These are phyloP conservation scores for Ascochyta koolunga DNA, from an alignment of 2,329 filamentous ascomycete species.

Conservation along the genomic window DNA sequence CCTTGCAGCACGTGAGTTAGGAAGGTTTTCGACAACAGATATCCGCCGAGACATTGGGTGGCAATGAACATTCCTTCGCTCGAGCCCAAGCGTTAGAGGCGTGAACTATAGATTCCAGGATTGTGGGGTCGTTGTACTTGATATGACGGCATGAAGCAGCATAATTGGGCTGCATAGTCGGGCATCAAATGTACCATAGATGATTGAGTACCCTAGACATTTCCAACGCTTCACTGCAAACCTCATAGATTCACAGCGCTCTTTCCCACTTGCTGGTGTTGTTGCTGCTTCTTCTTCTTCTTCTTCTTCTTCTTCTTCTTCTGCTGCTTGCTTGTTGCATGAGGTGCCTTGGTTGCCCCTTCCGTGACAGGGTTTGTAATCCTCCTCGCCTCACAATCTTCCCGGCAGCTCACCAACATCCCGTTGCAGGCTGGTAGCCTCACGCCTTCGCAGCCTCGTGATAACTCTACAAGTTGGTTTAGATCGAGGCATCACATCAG, in stretches of 20 bases:
- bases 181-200: constrained; percentile 34
- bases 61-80: constrained; percentile 17
- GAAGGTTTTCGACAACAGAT: constrained; percentile 16
- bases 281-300: too few species aligned
- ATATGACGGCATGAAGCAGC: constrained; percentile 13
- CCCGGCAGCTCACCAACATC: not conserved
- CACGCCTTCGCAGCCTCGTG: not conserved
- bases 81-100: constrained; percentile 24
- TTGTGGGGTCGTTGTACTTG: constrained; percentile 19
- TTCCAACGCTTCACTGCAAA: constrained; percentile 21
- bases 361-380: constrained; percentile 13
- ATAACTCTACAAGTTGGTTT: not conserved
- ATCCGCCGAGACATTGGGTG: constrained; percentile 27
- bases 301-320: too few species aligned
- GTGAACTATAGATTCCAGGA: constrained; percentile 30
- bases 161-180: constrained; percentile 27
- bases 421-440: constrained; percentile 2
- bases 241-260: not conserved
- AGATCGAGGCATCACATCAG: not conserved
- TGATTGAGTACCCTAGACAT: constrained; percentile 26
- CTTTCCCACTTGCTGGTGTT: not conserved
- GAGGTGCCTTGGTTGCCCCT: constrained; percentile 5
- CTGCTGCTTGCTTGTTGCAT: not conserved
- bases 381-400: constrained; percentile 15
- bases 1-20: constrained; percentile 16